These are phyloP conservation scores for Phylloboletellus chloephorus DNA, from an alignment of 1,284 basidiomycete species.

Conservation along the genomic window DNA sequence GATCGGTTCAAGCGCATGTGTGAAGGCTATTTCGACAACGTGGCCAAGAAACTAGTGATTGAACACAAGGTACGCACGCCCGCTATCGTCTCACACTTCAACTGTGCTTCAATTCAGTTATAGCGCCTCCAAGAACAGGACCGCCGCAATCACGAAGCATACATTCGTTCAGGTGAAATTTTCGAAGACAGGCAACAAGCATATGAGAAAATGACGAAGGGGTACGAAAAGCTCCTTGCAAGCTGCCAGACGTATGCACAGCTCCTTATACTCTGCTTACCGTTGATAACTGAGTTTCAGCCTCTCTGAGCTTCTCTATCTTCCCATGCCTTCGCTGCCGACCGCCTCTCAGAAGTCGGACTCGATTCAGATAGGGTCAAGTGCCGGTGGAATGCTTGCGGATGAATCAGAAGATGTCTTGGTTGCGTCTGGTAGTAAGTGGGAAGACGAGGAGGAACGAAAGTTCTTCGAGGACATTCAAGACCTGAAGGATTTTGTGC, in stretches of 20 bases:
- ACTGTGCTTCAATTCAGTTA: constrained; percentile 1
- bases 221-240: constrained; percentile 85
- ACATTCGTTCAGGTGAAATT: constrained; percentile 97
- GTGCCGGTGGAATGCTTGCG: constrained; percentile 36
- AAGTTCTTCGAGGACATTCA: constrained; percentile 92
- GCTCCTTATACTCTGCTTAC: neutral
- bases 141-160: constrained; percentile 94
- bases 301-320: constrained; percentile 82
- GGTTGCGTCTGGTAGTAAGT: constrained; percentile 71
- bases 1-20: constrained; percentile 91
- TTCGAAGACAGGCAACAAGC: constrained; percentile 98
- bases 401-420: constrained; percentile 55
- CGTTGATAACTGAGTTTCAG: constrained; percentile 36
- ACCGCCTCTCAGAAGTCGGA: constrained; percentile 73
- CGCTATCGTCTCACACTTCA: neutral
- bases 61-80: constrained; percentile 73
- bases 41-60: constrained; percentile 85
- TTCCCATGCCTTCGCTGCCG: constrained; percentile 78
- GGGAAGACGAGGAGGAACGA: constrained; percentile 97
- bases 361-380: constrained; percentile 71
- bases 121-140: constrained; percentile 96
- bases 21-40: constrained; percentile 87
- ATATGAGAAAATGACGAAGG: constrained; percentile 96
- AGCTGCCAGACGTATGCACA: constrained; percentile 74
- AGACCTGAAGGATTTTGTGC: constrained; percentile 89